These are phyloP conservation scores for Suillus hirtellus DNA, from an alignment of 768 basidiomycete genomes.

Conservation along the genomic window DNA sequence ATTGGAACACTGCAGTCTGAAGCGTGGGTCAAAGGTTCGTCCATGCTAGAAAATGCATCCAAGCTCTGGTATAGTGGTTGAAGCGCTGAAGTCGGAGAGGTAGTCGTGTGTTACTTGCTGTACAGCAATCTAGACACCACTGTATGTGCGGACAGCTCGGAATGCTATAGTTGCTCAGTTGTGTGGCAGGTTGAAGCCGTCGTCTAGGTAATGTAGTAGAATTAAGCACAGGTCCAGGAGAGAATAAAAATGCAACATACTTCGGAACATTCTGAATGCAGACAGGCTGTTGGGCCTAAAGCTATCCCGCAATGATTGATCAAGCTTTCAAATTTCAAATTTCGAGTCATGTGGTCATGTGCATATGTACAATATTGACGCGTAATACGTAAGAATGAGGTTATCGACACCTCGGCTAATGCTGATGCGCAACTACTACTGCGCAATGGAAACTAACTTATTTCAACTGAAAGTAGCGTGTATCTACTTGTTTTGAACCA, in stretches of 20 bases:
- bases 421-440: too few species aligned
- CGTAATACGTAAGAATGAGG: too few species aligned
- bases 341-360: too few species aligned
- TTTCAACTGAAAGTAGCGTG: too few species aligned
- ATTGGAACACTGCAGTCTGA: slow-evolving; percentile 18
- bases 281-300: not conserved
- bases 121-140: not conserved
- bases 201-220: slow-evolving; percentile 9
- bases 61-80: slow-evolving; percentile 33
- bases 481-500: too few species aligned
- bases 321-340: too few species aligned
- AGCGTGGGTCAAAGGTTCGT: slow-evolving; percentile 15
- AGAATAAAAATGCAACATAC: not conserved
- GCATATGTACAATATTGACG: too few species aligned
- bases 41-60: slow-evolving; percentile 21
- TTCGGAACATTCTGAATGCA: not conserved
- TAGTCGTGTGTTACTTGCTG: slow-evolving; percentile 16
- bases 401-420: too few species aligned
- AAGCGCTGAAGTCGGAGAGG: slow-evolving; percentile 31
- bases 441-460: too few species aligned
- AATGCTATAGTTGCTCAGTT: not conserved
- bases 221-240: not conserved
- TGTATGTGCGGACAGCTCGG: slow-evolving; percentile 14
- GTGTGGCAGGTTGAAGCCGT: not conserved
- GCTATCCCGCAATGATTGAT: not conserved